Evolutionary conservation across 2,329 filamentous ascomycete species (phyloP).

Genomic region (Westerdykella ornata): DNA sequence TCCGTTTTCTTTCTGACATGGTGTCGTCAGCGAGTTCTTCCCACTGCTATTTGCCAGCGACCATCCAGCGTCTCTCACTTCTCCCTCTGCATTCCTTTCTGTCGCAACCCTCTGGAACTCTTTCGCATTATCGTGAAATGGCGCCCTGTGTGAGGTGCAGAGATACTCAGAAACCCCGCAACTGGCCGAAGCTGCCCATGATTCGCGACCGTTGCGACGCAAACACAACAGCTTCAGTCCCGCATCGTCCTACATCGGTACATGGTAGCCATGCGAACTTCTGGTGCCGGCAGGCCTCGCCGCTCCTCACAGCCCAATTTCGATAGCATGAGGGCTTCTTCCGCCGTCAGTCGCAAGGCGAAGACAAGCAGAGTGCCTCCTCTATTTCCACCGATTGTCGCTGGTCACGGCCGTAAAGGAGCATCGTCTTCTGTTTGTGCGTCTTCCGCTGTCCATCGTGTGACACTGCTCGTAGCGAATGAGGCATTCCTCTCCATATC

Average conservation of each 20-base stretch:
- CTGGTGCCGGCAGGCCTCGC: no score
- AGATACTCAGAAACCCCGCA: slow-evolving; percentile 12
- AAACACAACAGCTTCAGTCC: slow-evolving; percentile 27
- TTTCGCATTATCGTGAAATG: slow-evolving; percentile 26
- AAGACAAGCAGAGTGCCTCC: slow-evolving; percentile 12
- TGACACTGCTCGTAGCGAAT: slow-evolving; percentile 17
- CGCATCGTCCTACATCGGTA: no score
- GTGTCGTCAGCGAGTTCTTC: slow-evolving; percentile 30
- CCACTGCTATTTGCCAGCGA: slow-evolving; percentile 27
- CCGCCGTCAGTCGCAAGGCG: background rate
- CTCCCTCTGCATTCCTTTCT: slow-evolving; percentile 6
- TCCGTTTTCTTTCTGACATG: slow-evolving; percentile 12
- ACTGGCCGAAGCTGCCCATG: slow-evolving; percentile 18
- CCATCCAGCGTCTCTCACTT: slow-evolving; percentile 18
- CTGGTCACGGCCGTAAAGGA: slow-evolving; percentile 4
- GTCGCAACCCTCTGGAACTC: slow-evolving; percentile 18
- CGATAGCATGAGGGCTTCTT: no score
- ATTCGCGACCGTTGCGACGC: slow-evolving; percentile 14
- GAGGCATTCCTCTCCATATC: slow-evolving; percentile 23
- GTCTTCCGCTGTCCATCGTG: slow-evolving; percentile 16
- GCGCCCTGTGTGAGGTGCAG: slow-evolving; percentile 23
- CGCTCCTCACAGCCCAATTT: no score
- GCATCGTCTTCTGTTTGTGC: slow-evolving; percentile 14
- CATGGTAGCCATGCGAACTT: no score
- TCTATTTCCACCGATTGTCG: slow-evolving; percentile 6